These are phyloP conservation scores for Apiospora aurea DNA, from an alignment of 2,329 filamentous ascomycete species.

Conservation along the genomic window DNA sequence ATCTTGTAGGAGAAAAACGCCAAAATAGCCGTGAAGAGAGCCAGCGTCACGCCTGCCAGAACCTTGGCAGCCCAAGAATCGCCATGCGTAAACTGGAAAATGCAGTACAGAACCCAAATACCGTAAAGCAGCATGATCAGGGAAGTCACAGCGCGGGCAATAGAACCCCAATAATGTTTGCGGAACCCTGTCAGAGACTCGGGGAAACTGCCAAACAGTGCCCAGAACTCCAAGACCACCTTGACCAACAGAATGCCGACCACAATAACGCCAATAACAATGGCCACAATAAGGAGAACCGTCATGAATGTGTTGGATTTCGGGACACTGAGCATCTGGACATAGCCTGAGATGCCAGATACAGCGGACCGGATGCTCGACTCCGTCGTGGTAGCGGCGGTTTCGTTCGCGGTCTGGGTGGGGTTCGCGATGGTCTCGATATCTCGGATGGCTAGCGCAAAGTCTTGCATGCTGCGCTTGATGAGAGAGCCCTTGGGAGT, in stretches of 20 bases:
- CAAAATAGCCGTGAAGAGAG: constrained; percentile 81
- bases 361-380: constrained; percentile 59
- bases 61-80: constrained; percentile 93
- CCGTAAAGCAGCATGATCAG: constrained; percentile 92
- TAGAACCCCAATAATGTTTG: constrained; percentile 93
- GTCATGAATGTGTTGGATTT: constrained; percentile 96
- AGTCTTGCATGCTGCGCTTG: constrained; percentile 62
- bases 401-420: constrained; percentile 28
- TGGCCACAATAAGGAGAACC: constrained; percentile 85
- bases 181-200: constrained; percentile 82
- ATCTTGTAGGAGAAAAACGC: constrained; percentile 86
- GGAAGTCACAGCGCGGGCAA: constrained; percentile 87
- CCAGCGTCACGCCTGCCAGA: constrained; percentile 83
- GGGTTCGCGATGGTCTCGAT: constrained; percentile 55
- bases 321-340: constrained; percentile 85
- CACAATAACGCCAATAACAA: constrained; percentile 82
- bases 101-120: constrained; percentile 93
- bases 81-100: constrained; percentile 92
- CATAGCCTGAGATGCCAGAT: constrained; percentile 80
- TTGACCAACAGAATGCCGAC: constrained; percentile 90
- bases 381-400: constrained; percentile 34
- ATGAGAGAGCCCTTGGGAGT: constrained; percentile 48
- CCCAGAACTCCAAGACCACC: constrained; percentile 89
- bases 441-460: constrained; percentile 62
- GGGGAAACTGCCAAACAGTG: constrained; percentile 87